Percentiles rank a stretch among this genome's conserved stretches.
Conservation (phyloP, 2,329 filamentous ascomycete species). For the Colletotrichum chrysophilum region DNA sequence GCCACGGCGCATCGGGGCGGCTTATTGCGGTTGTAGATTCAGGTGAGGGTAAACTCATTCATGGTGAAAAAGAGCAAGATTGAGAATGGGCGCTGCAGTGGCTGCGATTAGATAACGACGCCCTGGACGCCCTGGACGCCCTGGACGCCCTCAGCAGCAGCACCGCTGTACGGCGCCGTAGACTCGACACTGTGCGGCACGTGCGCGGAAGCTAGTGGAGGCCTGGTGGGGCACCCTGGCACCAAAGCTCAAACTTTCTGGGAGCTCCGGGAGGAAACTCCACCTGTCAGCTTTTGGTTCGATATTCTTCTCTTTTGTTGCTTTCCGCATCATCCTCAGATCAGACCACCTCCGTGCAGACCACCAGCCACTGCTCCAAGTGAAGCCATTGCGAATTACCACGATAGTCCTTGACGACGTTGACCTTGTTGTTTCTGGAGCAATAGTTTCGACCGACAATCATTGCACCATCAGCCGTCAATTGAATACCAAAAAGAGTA, state of each 20-base stretch:
- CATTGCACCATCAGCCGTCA: background rate
- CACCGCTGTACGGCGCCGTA: background rate
- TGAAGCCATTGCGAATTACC: background rate
- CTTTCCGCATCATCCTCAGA: background rate
- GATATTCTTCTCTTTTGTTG: background rate
- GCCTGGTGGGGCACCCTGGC: background rate
- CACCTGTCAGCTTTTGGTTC: background rate
- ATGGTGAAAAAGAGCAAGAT: background rate
- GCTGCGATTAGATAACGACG: slow-evolving; percentile 1
- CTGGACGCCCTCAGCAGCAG: background rate
- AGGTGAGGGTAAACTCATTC: background rate
- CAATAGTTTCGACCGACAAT: background rate
- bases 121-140: background rate
- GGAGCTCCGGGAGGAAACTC: background rate
- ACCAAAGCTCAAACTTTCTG: slow-evolving; percentile 11
- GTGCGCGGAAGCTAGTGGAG: background rate
- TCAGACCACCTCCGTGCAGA: background rate
- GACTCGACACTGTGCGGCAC: slow-evolving; percentile 1
- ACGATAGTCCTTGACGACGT: background rate
- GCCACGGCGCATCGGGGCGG: background rate
- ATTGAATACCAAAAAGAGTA: background rate
- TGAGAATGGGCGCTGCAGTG: background rate
- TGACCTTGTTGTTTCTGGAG: background rate
- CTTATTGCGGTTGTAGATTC: background rate
- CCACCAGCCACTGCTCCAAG: background rate